Conservation (phyloP, 2,329 filamentous ascomycete species). For the Neonectria neomacrospora region DNA sequence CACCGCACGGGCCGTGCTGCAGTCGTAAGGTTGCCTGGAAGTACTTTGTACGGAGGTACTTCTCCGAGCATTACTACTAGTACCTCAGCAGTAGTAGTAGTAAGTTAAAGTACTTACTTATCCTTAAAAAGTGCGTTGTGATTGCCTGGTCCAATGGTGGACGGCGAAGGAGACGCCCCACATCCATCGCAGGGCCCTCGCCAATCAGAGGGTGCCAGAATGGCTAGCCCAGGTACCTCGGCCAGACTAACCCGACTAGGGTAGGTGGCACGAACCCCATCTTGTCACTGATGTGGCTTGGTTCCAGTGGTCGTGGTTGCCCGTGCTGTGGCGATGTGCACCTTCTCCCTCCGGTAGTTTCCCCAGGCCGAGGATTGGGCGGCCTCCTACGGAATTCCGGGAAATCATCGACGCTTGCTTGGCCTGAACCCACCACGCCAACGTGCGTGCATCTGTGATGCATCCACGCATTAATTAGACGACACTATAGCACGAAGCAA, state of each 20-base stretch:
- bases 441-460: neutral
- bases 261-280: constrained; percentile 1
- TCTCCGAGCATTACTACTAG: neutral
- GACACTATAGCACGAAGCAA: neutral
- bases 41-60: constrained; percentile 14
- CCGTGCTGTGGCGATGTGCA: neutral
- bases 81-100: no score
- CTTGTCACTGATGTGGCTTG: neutral
- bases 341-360: constrained; percentile 5
- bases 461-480: neutral
- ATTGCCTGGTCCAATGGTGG: neutral
- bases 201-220: constrained; percentile 30
- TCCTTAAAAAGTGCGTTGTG: neutral
- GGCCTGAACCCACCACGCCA: neutral
- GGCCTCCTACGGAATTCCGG: constrained; percentile 17
- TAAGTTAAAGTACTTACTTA: no score
- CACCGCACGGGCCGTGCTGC: no score
- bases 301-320: neutral
- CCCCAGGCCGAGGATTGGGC: constrained; percentile 19
- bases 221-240: constrained; percentile 27
- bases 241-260: neutral
- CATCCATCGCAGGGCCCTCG: constrained; percentile 3
- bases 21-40: no score
- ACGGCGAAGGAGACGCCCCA: neutral
- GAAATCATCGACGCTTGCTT: neutral